A percentile compares a stretch with the other conserved stretches of the same genome.
Evolutionary conservation across 1,284 basidiomycete genomes (phyloP).

Genomic region (Ceratobasidium papillatum): DNA sequence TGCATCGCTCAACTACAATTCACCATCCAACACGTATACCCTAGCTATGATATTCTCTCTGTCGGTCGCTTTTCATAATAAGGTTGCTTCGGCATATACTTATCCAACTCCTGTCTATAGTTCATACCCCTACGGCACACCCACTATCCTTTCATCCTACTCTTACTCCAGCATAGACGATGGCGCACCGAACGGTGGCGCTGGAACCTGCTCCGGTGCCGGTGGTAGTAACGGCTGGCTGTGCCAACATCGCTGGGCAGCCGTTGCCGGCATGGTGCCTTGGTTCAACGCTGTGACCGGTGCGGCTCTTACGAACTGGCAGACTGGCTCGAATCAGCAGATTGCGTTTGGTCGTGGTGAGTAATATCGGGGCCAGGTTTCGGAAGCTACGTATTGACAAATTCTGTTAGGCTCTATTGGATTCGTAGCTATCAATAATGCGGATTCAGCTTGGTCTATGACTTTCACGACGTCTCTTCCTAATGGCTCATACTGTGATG

Average conservation of each 20-base stretch:
- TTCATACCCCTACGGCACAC: slow-evolving; percentile 45
- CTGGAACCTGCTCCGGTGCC: slow-evolving; percentile 42
- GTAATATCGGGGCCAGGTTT: not conserved
- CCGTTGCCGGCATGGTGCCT: slow-evolving; percentile 44
- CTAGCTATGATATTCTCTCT: slow-evolving; percentile 70
- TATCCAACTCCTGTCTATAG: not conserved
- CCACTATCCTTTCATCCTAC: slow-evolving; percentile 45
- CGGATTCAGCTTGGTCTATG: slow-evolving; percentile 61
- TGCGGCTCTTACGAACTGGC: slow-evolving; percentile 36
- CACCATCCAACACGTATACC: slow-evolving; percentile 69
- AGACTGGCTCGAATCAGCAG: slow-evolving; percentile 39
- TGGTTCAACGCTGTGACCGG: slow-evolving; percentile 40
- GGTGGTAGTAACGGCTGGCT: slow-evolving; percentile 44
- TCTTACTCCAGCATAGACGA: slow-evolving; percentile 43
- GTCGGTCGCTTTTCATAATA: slow-evolving; percentile 43
- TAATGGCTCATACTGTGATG: slow-evolving; percentile 69
- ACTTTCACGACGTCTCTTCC: slow-evolving; percentile 66
- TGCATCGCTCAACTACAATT: slow-evolving; percentile 64
- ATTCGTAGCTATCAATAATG: slow-evolving; percentile 73
- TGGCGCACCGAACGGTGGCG: slow-evolving; percentile 44
- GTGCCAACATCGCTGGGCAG: slow-evolving; percentile 45
- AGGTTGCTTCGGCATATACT: not conserved
- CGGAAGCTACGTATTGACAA: not conserved
- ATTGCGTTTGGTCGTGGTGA: slow-evolving; percentile 45
- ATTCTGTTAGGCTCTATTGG: slow-evolving; percentile 52